These are phyloP conservation scores for Chenopodium quinoa DNA, from an alignment of 148 eudicot genomes.

Conservation along the genomic window DNA sequence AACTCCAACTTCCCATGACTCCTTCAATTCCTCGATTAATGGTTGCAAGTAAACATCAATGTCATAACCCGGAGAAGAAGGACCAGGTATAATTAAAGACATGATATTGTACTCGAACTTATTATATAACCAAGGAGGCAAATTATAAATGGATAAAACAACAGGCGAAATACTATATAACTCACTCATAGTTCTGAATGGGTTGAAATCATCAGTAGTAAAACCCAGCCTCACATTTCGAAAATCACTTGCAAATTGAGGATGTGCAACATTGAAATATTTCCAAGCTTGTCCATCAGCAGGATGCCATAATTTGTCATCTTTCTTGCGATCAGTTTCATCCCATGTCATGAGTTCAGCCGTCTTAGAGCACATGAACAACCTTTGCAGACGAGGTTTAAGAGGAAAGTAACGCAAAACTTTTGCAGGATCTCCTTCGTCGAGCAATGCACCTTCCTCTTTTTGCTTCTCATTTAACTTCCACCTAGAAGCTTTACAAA, in stretches of 20 bases:
- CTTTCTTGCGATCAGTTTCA: background rate
- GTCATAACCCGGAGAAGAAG: too few species aligned
- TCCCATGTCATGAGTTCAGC: slow-evolving; percentile 11
- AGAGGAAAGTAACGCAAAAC: slow-evolving; percentile 15
- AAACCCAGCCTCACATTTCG: slow-evolving; percentile 17
- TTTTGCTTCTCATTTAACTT: slow-evolving; percentile 5
- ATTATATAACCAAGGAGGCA: slow-evolving; percentile 13
- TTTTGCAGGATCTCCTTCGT: slow-evolving; percentile 3
- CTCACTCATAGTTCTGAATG: slow-evolving; percentile 10
- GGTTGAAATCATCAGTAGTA: slow-evolving; percentile 29
- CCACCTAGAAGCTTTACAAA: background rate
- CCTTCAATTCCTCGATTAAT: too few species aligned
- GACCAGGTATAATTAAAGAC: too few species aligned
- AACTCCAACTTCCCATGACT: too few species aligned
- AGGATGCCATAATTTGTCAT: slow-evolving; percentile 6
- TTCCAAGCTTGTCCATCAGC: slow-evolving; percentile 24
- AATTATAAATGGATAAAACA: slow-evolving; percentile 10
- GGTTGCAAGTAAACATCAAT: too few species aligned
- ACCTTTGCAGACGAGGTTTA: slow-evolving; percentile 9
- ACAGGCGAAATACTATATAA: background rate
- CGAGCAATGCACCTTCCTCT: background rate
- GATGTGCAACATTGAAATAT: slow-evolving; percentile 1
- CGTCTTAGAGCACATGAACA: slow-evolving; percentile 15
- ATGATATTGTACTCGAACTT: background rate
- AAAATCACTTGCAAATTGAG: slow-evolving; percentile 20